These are phyloP conservation scores for Lenwebbia sp. DNA, from an alignment of 345 rosid species.

Conservation along the genomic window DNA sequence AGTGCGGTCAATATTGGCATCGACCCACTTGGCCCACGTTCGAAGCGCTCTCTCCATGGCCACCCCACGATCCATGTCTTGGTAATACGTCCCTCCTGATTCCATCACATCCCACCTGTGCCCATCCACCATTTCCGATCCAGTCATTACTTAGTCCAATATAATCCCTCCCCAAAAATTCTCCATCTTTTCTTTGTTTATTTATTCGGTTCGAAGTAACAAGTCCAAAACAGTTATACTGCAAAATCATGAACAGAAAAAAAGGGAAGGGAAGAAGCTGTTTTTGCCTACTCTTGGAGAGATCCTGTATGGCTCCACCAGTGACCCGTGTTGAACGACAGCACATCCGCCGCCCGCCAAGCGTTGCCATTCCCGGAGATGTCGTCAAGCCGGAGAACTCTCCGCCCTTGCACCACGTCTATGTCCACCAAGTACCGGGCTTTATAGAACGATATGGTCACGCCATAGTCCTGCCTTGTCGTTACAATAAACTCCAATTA, in stretches of 20 bases:
- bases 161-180: background rate
- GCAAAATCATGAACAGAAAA: background rate
- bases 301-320: constrained; percentile 90
- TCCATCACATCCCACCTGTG: constrained; percentile 93
- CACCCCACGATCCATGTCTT: constrained; percentile 73
- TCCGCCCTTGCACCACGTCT: constrained; percentile 57
- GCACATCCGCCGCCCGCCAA: constrained; percentile 60
- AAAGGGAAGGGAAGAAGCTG: background rate
- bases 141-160: background rate
- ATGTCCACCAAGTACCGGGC: constrained; percentile 90
- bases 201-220: background rate
- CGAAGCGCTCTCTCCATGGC: constrained; percentile 73
- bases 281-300: constrained; percentile 47
- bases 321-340: constrained; percentile 86
- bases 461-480: constrained; percentile 60
- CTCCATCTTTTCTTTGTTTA: background rate
- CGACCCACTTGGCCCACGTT: constrained; percentile 87
- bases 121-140: background rate
- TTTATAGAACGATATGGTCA: constrained; percentile 51
- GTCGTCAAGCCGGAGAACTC: constrained; percentile 57
- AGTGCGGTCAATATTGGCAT: constrained; percentile 35
- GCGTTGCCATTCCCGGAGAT: constrained; percentile 59
- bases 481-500: background rate
- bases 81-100: constrained; percentile 54
- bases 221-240: background rate